Conservation (phyloP, 768 basidiomycete species). For the Termitomyces sp. region DNA sequence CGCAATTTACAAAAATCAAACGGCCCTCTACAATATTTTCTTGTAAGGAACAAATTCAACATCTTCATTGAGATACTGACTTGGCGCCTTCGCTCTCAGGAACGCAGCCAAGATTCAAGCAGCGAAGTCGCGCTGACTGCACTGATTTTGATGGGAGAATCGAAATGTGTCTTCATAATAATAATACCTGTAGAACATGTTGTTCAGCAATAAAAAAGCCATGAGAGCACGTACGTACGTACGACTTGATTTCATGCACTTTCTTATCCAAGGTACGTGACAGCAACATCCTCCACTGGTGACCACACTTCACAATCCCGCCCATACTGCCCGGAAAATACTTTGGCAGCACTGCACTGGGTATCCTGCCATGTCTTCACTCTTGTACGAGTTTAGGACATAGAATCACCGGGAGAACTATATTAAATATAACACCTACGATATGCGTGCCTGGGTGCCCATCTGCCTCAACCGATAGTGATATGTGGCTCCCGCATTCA, state of each 20-base stretch:
- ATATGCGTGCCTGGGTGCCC: conserved; percentile 32
- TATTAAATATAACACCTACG: conserved; percentile 28
- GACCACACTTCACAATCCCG: conserved; percentile 14
- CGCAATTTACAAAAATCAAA: conserved; percentile 48
- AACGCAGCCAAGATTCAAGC: conserved; percentile 28
- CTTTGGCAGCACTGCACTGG: conserved; percentile 24
- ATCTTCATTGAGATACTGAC: background rate
- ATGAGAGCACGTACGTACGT: background rate
- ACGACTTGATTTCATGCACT: background rate
- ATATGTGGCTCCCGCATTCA: conserved; percentile 43
- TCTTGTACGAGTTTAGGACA: conserved; percentile 16
- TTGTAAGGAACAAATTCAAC: conserved; percentile 25
- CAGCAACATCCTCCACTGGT: conserved; percentile 15
- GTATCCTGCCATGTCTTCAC: conserved; percentile 42
- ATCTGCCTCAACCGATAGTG: conserved; percentile 38
- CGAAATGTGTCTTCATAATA: background rate
- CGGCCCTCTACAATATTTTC: conserved; percentile 45
- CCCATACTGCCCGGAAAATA: conserved; percentile 17
- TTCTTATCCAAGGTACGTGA: conserved; percentile 11
- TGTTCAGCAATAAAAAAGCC: background rate
- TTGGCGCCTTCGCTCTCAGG: conserved; percentile 15
- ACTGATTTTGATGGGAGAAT: conserved; percentile 9
- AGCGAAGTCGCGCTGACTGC: conserved; percentile 21
- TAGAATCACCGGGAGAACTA: background rate
- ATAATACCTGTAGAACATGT: background rate